A percentile compares a stretch with the other conserved stretches of the same genome.
These are phyloP conservation scores for Russula ochroleuca DNA, from an alignment of 768 basidiomycete species.

Conservation along the genomic window DNA sequence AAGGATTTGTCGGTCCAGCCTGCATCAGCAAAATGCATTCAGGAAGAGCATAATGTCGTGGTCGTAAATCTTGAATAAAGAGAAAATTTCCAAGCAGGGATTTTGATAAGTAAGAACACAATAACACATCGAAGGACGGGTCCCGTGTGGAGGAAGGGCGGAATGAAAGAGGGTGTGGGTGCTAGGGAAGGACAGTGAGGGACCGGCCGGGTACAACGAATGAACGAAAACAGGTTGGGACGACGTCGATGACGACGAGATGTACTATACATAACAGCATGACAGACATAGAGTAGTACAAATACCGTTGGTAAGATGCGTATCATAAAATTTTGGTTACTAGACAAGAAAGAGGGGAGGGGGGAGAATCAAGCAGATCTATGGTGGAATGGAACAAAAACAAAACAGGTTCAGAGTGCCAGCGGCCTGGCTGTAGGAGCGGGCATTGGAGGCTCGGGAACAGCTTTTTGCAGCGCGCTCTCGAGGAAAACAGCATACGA, in stretches of 20 bases:
- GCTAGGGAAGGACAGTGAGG: too few relatives aligned
- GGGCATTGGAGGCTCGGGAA: constrained; percentile 12
- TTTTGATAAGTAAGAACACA: too few relatives aligned
- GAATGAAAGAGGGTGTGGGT: too few relatives aligned
- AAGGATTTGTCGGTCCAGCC: too few relatives aligned
- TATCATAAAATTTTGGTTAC: constrained; percentile 5
- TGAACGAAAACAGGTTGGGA: background rate
- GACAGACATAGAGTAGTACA: background rate
- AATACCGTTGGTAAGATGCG: background rate
- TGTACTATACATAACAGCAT: background rate
- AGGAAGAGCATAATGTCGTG: too few relatives aligned
- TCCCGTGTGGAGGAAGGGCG: too few relatives aligned
- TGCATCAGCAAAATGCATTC: too few relatives aligned
- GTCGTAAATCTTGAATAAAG: too few relatives aligned
- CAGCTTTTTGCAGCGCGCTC: constrained; percentile 11
- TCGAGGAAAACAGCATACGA: constrained; percentile 25
- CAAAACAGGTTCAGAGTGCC: background rate
- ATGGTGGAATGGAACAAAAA: background rate
- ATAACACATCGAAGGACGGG: too few relatives aligned
- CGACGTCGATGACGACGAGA: background rate
- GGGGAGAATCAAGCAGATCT: background rate
- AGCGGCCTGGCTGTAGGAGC: constrained; percentile 41
- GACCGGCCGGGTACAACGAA: background rate
- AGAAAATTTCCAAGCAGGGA: too few relatives aligned
- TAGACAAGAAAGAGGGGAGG: constrained; percentile 2